phyloP scores from a whole-genome alignment of 1,284 basidiomycete genomes.

The Ceratobasidium sp. region DNA sequence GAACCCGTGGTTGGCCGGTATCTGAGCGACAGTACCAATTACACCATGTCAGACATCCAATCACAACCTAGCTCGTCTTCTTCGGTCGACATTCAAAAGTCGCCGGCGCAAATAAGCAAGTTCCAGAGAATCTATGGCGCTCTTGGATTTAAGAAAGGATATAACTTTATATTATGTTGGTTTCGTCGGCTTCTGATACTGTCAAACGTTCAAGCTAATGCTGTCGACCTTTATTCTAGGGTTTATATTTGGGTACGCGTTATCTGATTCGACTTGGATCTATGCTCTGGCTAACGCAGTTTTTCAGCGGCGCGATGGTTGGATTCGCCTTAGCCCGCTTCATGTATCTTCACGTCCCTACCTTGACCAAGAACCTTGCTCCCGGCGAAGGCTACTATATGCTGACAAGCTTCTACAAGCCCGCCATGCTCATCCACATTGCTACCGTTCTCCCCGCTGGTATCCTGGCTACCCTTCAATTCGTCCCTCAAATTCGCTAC shows the following conservation, averaged over 20 bases:
- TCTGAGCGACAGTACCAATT: no score
- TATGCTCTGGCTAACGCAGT: no score
- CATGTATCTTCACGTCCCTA: conserved; percentile 30
- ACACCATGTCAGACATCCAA: no score
- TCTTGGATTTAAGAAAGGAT: conserved; percentile 31
- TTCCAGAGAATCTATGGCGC: conserved; percentile 4
- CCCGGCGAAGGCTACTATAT: conserved; percentile 28
- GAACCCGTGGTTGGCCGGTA: no score
- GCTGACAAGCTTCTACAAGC: conserved; percentile 1
- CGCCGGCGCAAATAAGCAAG: no score
- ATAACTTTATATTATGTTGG: conserved; percentile 27
- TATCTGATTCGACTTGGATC: no score
- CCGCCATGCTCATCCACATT: conserved; percentile 33
- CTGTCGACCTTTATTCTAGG: neutral
- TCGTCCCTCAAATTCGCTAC: conserved; percentile 39
- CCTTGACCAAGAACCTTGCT: neutral
- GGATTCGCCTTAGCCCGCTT: conserved; percentile 29
- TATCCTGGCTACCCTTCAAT: conserved; percentile 38
- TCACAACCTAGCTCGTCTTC: no score
- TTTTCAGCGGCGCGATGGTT: conserved; percentile 22
- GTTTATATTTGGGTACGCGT: conserved; percentile 27
- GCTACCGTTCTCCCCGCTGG: conserved; percentile 25
- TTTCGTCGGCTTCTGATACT: no score
- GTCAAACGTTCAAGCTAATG: neutral
- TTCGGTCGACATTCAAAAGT: no score